Conservation (phyloP, 495 filamentous ascomycete species). For the Bacidia rubella region DNA sequence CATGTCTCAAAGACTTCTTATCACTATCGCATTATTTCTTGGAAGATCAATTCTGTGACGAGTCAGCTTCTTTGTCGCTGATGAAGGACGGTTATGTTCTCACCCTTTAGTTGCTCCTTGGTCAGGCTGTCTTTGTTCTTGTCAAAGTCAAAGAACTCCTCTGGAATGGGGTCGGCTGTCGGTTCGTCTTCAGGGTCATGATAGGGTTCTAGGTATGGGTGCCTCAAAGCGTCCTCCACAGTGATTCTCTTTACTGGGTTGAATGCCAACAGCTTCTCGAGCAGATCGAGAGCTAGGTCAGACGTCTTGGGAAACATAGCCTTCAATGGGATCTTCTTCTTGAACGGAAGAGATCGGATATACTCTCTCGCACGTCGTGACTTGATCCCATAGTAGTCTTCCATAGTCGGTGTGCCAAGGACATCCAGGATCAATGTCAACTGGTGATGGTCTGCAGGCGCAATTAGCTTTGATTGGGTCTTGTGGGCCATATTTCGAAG, state of each 20-base stretch:
- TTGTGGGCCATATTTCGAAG: constrained; percentile 12
- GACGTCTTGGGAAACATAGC: constrained; percentile 95
- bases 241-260: constrained; percentile 98
- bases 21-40: constrained; percentile 99
- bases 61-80: too few relatives aligned
- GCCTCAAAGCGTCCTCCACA: constrained; percentile 91
- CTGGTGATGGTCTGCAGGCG: constrained; percentile 77
- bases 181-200: constrained; percentile 99
- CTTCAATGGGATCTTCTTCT: constrained; percentile 99
- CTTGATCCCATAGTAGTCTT: constrained; percentile 99
- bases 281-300: constrained; percentile 79
- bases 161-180: constrained; percentile 87
- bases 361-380: constrained; percentile 96
- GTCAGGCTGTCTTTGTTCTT: constrained; percentile 98
- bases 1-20: too few relatives aligned
- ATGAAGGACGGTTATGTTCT: too few relatives aligned
- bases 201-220: constrained; percentile 97
- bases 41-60: constrained; percentile 70
- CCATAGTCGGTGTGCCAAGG: constrained; percentile 97
- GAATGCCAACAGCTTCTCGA: constrained; percentile 93
- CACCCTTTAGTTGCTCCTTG: constrained; percentile 93
- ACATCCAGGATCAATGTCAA: constrained; percentile 96
- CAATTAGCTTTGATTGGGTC: constrained; percentile 11
- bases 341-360: constrained; percentile 98
- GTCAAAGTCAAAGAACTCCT: constrained; percentile 99